phyloP scores from a whole-genome alignment of 192 early-diverging fungal species.

The Coemansia sp. region DNA sequence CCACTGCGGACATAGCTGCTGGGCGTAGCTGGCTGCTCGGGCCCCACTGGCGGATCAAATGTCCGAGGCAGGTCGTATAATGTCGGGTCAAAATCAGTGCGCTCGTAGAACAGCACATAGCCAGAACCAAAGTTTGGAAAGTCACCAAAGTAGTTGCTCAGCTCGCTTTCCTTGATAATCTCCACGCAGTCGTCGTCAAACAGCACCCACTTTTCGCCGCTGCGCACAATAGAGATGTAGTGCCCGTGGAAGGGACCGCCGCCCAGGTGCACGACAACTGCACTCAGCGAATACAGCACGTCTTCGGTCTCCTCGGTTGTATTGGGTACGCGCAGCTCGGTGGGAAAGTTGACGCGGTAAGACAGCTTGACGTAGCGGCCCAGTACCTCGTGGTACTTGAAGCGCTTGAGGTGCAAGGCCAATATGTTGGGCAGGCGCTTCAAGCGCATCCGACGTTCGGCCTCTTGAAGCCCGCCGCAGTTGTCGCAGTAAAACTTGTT shows the following conservation, averaged over 20 bases:
- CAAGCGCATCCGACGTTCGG: slow-evolving; percentile 97
- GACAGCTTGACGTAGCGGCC: slow-evolving; percentile 91
- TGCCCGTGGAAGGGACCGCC: slow-evolving; percentile 96
- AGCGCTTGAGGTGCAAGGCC: slow-evolving; percentile 93
- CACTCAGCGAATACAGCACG: slow-evolving; percentile 83
- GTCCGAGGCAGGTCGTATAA: slow-evolving; percentile 40
- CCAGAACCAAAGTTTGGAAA: slow-evolving; percentile 69
- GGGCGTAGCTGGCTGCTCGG: neutral
- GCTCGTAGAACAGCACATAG: slow-evolving; percentile 79
- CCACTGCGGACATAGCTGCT: neutral
- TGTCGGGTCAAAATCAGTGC: slow-evolving; percentile 41
- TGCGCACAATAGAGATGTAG: slow-evolving; percentile 90
- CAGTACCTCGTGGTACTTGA: slow-evolving; percentile 94
- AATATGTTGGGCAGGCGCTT: slow-evolving; percentile 90
- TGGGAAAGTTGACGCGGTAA: slow-evolving; percentile 91
- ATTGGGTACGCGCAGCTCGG: slow-evolving; percentile 92
- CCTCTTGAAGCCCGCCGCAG: slow-evolving; percentile 93
- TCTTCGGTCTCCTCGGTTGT: slow-evolving; percentile 87
- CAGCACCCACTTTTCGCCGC: slow-evolving; percentile 81
- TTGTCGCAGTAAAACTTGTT: slow-evolving; percentile 98
- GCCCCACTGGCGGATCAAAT: neutral
- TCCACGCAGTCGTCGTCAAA: slow-evolving; percentile 98
- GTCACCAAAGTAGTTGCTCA: slow-evolving; percentile 80
- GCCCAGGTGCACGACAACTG: slow-evolving; percentile 93
- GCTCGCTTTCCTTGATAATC: slow-evolving; percentile 71